Evolutionary conservation across 305 asterid genomes (phyloP).

Genomic region (Fraxinus latifolia): DNA sequence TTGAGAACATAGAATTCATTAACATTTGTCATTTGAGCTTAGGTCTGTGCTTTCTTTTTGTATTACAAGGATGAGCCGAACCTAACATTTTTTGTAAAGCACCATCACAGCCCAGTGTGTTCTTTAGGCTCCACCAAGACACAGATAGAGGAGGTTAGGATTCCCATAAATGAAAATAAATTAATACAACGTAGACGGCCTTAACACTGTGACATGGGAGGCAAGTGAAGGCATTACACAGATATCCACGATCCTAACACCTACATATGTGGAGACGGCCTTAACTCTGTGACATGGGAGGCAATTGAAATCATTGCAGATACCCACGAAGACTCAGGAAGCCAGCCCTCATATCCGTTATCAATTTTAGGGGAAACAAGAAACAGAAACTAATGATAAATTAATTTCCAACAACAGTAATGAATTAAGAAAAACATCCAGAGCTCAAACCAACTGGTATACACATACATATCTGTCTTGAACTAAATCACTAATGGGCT

Average conservation of each 20-base stretch:
- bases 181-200: neutral
- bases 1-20: neutral
- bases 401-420: neutral
- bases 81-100: neutral
- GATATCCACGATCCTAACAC: neutral
- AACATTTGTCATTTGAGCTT: neutral
- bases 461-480: neutral
- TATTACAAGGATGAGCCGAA: neutral
- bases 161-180: neutral
- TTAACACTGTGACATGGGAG: neutral
- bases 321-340: slow-evolving; percentile 5
- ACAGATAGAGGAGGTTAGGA: neutral
- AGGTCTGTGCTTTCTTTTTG: neutral
- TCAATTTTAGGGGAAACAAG: neutral
- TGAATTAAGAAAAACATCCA: slow-evolving; percentile 1
- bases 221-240: neutral
- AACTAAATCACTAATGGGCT: slow-evolving; percentile 20
- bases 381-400: neutral
- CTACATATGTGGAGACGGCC: neutral
- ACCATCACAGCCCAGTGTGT: neutral
- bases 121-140: neutral
- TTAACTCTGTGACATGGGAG: neutral
- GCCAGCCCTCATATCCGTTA: neutral
- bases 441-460: slow-evolving; percentile 10
- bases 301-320: slow-evolving; percentile 10